Evolutionary conservation across 805 yeast genomes (phyloP).

Genomic region (Hanseniaspora jakobsenii): DNA sequence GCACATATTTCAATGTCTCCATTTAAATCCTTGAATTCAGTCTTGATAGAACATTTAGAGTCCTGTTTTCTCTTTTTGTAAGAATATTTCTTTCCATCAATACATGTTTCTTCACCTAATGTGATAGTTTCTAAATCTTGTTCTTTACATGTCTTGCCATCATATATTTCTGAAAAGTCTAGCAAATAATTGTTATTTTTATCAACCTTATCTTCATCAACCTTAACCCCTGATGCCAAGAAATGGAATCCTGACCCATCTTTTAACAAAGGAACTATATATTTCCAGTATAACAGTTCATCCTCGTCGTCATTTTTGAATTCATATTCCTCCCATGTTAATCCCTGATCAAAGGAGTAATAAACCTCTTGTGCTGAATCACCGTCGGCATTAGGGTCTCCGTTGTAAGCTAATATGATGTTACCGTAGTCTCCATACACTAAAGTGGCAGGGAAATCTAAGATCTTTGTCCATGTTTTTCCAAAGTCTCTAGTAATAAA

Average conservation of each 20-base stretch:
- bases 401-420: conserved; percentile 50
- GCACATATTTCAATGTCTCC: conserved; percentile 35
- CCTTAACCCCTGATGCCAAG: conserved; percentile 4
- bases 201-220: conserved; percentile 12
- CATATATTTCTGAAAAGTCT: conserved; percentile 49
- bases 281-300: background rate
- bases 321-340: conserved; percentile 44
- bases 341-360: conserved; percentile 65
- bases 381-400: conserved; percentile 27
- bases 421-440: conserved; percentile 73
- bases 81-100: conserved; percentile 56
- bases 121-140: conserved; percentile 56
- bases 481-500: conserved; percentile 72
- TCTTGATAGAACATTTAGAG: conserved; percentile 50
- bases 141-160: conserved; percentile 32
- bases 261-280: conserved; percentile 39
- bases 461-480: conserved; percentile 47
- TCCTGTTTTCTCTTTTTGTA: conserved; percentile 52
- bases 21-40: conserved; percentile 36
- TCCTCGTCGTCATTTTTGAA: conserved; percentile 17
- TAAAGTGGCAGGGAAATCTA: conserved; percentile 41
- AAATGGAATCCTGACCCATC: conserved; percentile 62
- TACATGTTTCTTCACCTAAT: conserved; percentile 35
- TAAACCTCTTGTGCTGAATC: conserved; percentile 29
- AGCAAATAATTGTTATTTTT: conserved; percentile 25